These are phyloP conservation scores for Magnolia officinalis DNA, from an alignment of 164 flowering plant genomes.

Conservation along the genomic window DNA sequence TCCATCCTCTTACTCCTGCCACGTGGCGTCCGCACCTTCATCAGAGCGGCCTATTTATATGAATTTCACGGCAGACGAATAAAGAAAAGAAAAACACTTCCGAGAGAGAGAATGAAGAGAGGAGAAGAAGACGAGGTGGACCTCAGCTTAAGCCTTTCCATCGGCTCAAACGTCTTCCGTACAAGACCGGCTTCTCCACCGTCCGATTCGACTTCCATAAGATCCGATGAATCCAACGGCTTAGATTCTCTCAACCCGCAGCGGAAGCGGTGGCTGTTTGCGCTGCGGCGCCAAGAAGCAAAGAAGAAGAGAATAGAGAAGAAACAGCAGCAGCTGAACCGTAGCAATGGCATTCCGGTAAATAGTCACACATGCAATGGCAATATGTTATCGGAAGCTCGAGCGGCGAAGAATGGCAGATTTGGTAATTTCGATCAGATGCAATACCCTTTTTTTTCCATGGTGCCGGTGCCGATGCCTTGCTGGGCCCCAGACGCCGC, in stretches of 20 bases:
- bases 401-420: background rate
- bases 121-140: constrained; percentile 35
- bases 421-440: background rate
- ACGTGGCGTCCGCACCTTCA: background rate
- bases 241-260: constrained; percentile 8
- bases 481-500: constrained; percentile 13
- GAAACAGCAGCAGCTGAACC: background rate
- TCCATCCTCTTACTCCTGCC: background rate
- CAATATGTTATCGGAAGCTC: too few relatives aligned
- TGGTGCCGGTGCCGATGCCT: constrained; percentile 8
- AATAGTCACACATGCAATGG: background rate
- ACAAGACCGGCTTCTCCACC: background rate
- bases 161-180: constrained; percentile 34
- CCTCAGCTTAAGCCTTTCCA: constrained; percentile 46
- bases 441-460: constrained; percentile 5
- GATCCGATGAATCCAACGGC: background rate
- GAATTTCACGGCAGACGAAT: background rate
- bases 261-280: constrained; percentile 39
- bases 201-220: background rate
- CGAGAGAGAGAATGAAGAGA: background rate
- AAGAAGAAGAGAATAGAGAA: constrained; percentile 27
- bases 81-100: background rate
- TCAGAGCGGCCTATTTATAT: background rate
- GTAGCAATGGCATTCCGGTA: background rate
- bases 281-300: constrained; percentile 38